Evolutionary conservation across 495 filamentous ascomycete species (phyloP), one percentile per base, ranked within the genome.

Genomic region (Xylaria bambusicola): DNA sequence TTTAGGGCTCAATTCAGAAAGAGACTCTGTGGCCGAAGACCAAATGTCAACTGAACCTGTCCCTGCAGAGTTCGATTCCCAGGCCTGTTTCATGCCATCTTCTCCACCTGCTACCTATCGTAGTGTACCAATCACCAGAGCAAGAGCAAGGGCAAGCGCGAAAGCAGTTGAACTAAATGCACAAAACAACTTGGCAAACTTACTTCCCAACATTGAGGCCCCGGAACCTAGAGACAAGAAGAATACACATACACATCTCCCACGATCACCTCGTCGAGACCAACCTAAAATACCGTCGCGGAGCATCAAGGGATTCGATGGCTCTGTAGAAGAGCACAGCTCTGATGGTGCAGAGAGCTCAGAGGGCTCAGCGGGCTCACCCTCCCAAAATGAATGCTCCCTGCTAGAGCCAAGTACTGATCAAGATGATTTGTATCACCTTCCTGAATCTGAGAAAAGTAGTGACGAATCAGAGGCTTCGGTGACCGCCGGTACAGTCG

Each of bases 401-500:
- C 20, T 27, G 13, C 3, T 29, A n/a, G 5, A 6, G 6, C 4
- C 2, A 20, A 36, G 21, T 17, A 36, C 50, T 24, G 56, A 51
- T 35, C 46, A 44, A 13, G 55, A 58, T 35, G 55, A 58, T 48
- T 44, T 49, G 35, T 58, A 58, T 51, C 46, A 29, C 21, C 56
- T 58, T 44, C 18, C 56, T 9, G 46, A 51, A 26, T 58, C 56
- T 21, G 56, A 49, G 9, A 31, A 49, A 31, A 12, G 33, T 8
- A 13, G 42, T 23, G 17, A 17, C 17, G 12, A 21, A 21, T 29
- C 44, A 18, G 45, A 57, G 15, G n/a, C 31, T 21, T 58, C 46
- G 6, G 48, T 29, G 17, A 33, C 51, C 13, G 17, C 24, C 2
- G 46, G 35, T 1, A 51, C 47, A 0, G 29, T 18, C 6, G 46